Evolutionary conservation across 1,284 basidiomycete genomes (phyloP), one percentile per base, ranked within the genome.

Genomic region (Leccinum pachyderme): DNA sequence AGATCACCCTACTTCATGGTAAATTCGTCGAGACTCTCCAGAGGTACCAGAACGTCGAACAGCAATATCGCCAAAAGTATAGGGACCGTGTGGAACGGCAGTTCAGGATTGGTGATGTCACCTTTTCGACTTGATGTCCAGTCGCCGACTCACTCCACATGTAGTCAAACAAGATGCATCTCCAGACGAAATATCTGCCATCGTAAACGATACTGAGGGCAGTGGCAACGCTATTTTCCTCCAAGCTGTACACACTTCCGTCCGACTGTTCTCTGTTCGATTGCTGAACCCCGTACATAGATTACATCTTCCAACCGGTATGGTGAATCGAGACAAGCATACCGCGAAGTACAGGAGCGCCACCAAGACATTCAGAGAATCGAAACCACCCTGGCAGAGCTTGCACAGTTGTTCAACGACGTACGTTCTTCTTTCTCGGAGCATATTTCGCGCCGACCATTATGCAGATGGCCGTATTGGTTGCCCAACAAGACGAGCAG

Each of bases 131-230:
- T 29, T 22, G 45, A 7, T 50, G 12, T 25, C 35, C 18, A 22
- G 15, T 48, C 31, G 9, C 37, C 44, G 32, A 61, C 24, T 52
- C 25, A 13, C n/a, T 27, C 46, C 22, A 5, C 46, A 33, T 27
- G 24, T 54, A 86, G 93, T 95, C 55, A 96, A 97, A 76, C 93
- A 93, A 7, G 86, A 95, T 66, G 94, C 94, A 3, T 89, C 92
- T 13, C 81, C 83, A 4, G 87, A 93, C 55, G 94, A 98, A 71
- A 79, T 98, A 54, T 75, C 79, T 48, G 83, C 86, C 5, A 84
- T 93, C n/a, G 83, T 91, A 25, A 80, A 86, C 52, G 84, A 88
- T 61, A 83, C 87, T 55, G 74, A 79, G 44, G 78, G 74, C 18
- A 75, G 75, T 32, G 74, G 73, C 32, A 77, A 77, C 37, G 89